Percentiles rank a stretch among this genome's conserved stretches.
These are phyloP conservation scores for Candida quercuum DNA, from an alignment of 805 yeast species.

Conservation along the genomic window DNA sequence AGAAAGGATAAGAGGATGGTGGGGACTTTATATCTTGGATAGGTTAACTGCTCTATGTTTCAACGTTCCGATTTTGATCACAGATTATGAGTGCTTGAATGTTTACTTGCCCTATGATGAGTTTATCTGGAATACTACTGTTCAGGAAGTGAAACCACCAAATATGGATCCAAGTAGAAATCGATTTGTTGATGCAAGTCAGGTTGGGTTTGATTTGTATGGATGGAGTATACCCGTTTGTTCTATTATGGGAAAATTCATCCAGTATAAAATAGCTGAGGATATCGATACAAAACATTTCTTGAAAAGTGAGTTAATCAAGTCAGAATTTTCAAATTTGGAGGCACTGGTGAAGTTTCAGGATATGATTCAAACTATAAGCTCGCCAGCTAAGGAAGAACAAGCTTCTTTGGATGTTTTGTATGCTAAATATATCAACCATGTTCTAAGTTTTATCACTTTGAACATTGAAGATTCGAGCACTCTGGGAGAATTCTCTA, in stretches of 20 bases:
- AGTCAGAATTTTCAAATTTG: conserved; percentile 9
- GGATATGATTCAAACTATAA: conserved; percentile 6
- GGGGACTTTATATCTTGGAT: conserved; percentile 36
- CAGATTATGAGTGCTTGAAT: conserved; percentile 27
- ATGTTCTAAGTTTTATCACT: conserved; percentile 15
- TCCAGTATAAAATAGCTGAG: conserved; percentile 10
- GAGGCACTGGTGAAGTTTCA: neutral
- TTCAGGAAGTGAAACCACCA: conserved; percentile 22
- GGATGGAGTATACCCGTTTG: conserved; percentile 34
- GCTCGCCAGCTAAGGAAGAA: conserved; percentile 11
- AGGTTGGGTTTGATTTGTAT: conserved; percentile 29
- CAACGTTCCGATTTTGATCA: conserved; percentile 26
- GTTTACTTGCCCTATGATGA: conserved; percentile 31
- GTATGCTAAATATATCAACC: conserved; percentile 19
- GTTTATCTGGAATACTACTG: conserved; percentile 25
- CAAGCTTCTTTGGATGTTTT: conserved; percentile 10
- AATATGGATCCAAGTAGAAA: conserved; percentile 24
- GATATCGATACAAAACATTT: neutral
- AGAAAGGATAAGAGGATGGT: conserved; percentile 36
- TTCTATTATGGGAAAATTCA: conserved; percentile 27
- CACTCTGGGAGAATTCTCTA: conserved; percentile 11
- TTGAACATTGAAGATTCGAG: conserved; percentile 11
- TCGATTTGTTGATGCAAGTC: conserved; percentile 21
- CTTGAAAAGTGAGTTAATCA: conserved; percentile 12
- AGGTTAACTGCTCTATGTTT: conserved; percentile 32